phyloP scores from a whole-genome alignment of 352 stramenopile species.

The Phytophthora quininea region DNA sequence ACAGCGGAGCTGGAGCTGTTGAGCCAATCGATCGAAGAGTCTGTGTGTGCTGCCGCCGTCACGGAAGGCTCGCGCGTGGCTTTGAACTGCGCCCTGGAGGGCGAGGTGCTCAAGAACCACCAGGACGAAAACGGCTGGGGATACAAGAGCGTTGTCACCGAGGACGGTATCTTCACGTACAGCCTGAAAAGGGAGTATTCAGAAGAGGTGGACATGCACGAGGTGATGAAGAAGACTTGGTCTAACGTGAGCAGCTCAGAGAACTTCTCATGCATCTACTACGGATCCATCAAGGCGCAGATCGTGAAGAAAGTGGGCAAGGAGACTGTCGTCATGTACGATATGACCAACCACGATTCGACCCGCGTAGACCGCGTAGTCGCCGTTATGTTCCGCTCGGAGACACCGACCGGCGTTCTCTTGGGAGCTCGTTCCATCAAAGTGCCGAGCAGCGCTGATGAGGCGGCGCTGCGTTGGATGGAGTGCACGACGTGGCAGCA shows the following conservation, averaged over 20 bases:
- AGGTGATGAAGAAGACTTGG: slow-evolving; percentile 39
- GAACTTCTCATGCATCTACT: slow-evolving; percentile 39
- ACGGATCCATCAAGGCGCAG: slow-evolving; percentile 36
- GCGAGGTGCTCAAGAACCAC: slow-evolving; percentile 36
- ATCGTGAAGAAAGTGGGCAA: slow-evolving; percentile 39
- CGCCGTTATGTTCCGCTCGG: slow-evolving; percentile 33
- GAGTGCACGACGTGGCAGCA: slow-evolving; percentile 41
- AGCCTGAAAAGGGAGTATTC: slow-evolving; percentile 38
- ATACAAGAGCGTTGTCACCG: slow-evolving; percentile 37
- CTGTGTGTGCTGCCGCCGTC: slow-evolving; percentile 22
- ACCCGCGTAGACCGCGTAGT: slow-evolving; percentile 41
- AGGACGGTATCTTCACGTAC: slow-evolving; percentile 36
- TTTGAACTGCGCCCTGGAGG: slow-evolving; percentile 33
- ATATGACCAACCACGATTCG: slow-evolving; percentile 37
- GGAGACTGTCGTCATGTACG: slow-evolving; percentile 38
- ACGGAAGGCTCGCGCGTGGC: slow-evolving; percentile 26
- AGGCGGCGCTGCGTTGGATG: slow-evolving; percentile 25
- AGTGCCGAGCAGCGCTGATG: slow-evolving; percentile 1
- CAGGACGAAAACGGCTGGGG: slow-evolving; percentile 38
- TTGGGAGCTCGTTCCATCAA: slow-evolving; percentile 39
- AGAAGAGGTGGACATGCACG: slow-evolving; percentile 34
- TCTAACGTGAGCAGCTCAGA: slow-evolving; percentile 33
- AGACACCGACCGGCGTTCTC: slow-evolving; percentile 35
- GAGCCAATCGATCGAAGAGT: slow-evolving; percentile 26
- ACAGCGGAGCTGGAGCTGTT: slow-evolving; percentile 18